These are phyloP conservation scores for Capsella rubella DNA, from an alignment of 441 rosid genomes.

Conservation along the genomic window DNA sequence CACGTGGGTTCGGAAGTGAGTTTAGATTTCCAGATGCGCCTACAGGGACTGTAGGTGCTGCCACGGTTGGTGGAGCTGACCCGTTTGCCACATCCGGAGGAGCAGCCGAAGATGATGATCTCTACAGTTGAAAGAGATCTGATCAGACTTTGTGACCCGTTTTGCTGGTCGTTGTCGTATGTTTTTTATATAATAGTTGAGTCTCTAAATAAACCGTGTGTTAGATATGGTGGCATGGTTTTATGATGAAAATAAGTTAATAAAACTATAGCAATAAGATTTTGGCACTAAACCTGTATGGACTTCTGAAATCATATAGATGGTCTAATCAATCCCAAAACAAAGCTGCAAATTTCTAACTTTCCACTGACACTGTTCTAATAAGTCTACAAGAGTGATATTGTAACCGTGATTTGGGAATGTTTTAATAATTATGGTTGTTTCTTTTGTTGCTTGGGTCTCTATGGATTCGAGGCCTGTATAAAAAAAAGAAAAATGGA, in stretches of 20 bases:
- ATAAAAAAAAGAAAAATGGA: neutral
- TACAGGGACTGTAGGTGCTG: slow-evolving; percentile 40
- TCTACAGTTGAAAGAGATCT: slow-evolving; percentile 51
- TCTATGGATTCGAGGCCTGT: neutral
- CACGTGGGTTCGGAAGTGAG: slow-evolving; percentile 55
- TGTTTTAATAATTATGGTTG: neutral
- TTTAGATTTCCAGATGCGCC: slow-evolving; percentile 52
- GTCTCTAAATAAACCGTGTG: neutral
- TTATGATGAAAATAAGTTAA: neutral
- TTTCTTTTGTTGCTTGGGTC: slow-evolving; percentile 5
- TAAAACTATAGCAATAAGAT: neutral
- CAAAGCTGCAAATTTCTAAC: neutral
- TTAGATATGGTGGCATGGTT: neutral
- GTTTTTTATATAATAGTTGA: slow-evolving; percentile 29
- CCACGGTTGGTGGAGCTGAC: slow-evolving; percentile 41
- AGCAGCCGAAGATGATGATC: slow-evolving; percentile 60
- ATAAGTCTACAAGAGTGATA: neutral
- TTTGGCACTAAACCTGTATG: neutral
- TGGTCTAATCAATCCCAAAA: neutral
- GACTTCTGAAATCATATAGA: neutral
- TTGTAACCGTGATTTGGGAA: neutral
- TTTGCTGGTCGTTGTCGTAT: neutral
- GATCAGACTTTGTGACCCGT: neutral
- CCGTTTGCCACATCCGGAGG: slow-evolving; percentile 56
- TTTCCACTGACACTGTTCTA: neutral